These are phyloP conservation scores for Lactuca sativa DNA, from an alignment of 129 eudicot genomes.

Conservation along the genomic window DNA sequence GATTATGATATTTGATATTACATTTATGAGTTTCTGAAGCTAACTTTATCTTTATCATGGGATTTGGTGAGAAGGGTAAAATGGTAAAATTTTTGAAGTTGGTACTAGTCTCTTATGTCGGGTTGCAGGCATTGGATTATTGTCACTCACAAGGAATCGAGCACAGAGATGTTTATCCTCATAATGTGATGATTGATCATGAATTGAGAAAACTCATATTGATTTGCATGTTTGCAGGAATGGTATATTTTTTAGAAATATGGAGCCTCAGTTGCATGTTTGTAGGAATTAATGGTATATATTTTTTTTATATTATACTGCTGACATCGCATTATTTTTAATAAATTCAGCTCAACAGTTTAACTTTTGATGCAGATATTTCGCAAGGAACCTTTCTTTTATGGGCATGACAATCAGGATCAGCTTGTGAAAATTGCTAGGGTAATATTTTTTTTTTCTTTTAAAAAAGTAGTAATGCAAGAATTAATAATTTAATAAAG, in stretches of 20 bases:
- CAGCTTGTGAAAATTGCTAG: no score
- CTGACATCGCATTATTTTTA: neutral
- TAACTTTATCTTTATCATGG: no score
- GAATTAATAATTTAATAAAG: no score
- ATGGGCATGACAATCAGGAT: no score
- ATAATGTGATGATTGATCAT: slow-evolving; percentile 97
- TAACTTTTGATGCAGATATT: slow-evolving; percentile 59
- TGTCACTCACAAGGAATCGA: slow-evolving; percentile 98
- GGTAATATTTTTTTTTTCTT: no score
- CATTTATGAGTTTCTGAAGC: no score
- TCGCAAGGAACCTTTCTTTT: slow-evolving; percentile 99
- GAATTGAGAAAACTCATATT: slow-evolving; percentile 89
- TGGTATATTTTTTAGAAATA: slow-evolving; percentile 95
- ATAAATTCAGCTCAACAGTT: neutral
- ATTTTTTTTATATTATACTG: slow-evolving; percentile 30
- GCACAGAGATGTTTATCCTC: slow-evolving; percentile 99
- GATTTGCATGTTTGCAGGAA: slow-evolving; percentile 94
- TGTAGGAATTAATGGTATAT: slow-evolving; percentile 99
- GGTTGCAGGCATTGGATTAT: slow-evolving; percentile 88
- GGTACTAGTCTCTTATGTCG: slow-evolving; percentile 13
- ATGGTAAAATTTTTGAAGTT: no score
- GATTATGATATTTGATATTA: no score
- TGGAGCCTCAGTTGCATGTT: slow-evolving; percentile 99
- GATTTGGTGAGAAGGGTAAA: no score
- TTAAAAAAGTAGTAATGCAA: no score